A percentile compares a stretch with the other conserved stretches of the same genome.
phyloP scores from a whole-genome alignment of 805 yeast species.

The Cephaloascus albidus region DNA sequence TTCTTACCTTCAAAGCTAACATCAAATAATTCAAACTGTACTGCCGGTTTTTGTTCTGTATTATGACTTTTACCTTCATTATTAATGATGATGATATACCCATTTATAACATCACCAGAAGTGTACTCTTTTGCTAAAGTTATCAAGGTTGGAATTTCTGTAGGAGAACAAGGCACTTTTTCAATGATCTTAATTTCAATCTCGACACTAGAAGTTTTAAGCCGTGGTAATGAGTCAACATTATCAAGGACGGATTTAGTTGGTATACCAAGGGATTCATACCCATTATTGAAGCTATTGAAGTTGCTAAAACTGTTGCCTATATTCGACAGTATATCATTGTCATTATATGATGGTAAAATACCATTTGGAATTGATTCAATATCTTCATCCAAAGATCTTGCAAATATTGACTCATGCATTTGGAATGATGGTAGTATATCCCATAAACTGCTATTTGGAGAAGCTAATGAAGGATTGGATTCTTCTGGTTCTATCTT shows the following conservation, averaged over 20 bases:
- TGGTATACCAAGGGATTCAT: too few relatives aligned
- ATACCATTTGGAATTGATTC: too few relatives aligned
- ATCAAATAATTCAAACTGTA: neutral
- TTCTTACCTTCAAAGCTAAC: neutral
- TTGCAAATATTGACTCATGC: constrained; percentile 18
- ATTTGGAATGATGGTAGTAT: constrained; percentile 20
- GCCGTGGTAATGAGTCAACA: neutral
- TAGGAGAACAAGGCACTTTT: neutral
- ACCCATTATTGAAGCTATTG: too few relatives aligned
- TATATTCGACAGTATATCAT: too few relatives aligned
- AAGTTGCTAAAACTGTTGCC: too few relatives aligned
- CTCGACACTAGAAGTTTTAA: neutral
- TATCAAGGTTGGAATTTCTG: neutral
- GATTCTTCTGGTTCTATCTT: too few relatives aligned
- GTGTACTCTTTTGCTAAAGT: neutral
- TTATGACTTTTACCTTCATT: too few relatives aligned
- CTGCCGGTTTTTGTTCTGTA: too few relatives aligned
- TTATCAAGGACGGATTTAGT: neutral
- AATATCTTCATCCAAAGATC: too few relatives aligned
- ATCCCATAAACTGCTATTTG: too few relatives aligned
- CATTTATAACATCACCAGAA: neutral
- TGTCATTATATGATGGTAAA: too few relatives aligned
- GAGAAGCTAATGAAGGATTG: too few relatives aligned
- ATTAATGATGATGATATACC: neutral
- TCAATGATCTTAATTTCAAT: neutral